Percentiles rank a stretch among this genome's conserved stretches.
Conservation (phyloP, 148 eudicot genomes). For the Cornus suecica region DNA sequence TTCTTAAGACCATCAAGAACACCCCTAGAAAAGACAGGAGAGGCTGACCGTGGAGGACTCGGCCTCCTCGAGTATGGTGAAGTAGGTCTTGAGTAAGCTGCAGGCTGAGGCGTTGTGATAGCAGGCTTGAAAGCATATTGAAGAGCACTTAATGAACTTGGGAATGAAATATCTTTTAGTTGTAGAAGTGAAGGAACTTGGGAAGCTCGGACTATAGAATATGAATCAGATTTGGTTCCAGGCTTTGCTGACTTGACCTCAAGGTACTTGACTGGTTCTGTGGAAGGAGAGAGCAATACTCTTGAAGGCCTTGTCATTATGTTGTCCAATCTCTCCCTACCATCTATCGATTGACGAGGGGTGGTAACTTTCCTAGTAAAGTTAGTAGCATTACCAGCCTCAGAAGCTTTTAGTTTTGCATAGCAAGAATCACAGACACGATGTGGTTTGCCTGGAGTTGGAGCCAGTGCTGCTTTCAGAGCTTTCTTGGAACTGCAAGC, state of each 20-base stretch:
- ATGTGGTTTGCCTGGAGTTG: constrained; percentile 80
- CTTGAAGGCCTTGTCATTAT: constrained; percentile 42
- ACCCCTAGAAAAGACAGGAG: constrained; percentile 69
- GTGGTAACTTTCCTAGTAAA: constrained; percentile 33
- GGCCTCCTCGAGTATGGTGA: constrained; percentile 68
- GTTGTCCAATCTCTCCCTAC: constrained; percentile 37
- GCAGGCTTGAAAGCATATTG: constrained; percentile 58
- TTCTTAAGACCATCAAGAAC: constrained; percentile 73
- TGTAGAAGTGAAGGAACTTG: constrained; percentile 70
- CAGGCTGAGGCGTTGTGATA: constrained; percentile 21
- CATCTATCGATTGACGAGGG: constrained; percentile 44
- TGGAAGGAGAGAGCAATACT: constrained; percentile 40
- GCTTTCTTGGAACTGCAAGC: constrained; percentile 74
- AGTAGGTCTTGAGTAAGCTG: constrained; percentile 44
- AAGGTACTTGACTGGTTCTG: constrained; percentile 69
- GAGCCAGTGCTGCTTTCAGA: constrained; percentile 70
- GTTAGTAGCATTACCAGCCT: constrained; percentile 26
- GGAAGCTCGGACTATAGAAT: constrained; percentile 61
- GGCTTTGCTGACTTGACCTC: constrained; percentile 56
- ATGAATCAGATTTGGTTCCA: constrained; percentile 39
- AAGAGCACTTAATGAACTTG: constrained; percentile 65
- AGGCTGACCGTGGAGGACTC: constrained; percentile 63
- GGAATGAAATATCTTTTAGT: constrained; percentile 68
- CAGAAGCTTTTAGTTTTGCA: constrained; percentile 50
- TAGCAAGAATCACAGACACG: constrained; percentile 79